Conservation (phyloP, 73 alveolate genomes). For the Uronychia binucleata region DNA sequence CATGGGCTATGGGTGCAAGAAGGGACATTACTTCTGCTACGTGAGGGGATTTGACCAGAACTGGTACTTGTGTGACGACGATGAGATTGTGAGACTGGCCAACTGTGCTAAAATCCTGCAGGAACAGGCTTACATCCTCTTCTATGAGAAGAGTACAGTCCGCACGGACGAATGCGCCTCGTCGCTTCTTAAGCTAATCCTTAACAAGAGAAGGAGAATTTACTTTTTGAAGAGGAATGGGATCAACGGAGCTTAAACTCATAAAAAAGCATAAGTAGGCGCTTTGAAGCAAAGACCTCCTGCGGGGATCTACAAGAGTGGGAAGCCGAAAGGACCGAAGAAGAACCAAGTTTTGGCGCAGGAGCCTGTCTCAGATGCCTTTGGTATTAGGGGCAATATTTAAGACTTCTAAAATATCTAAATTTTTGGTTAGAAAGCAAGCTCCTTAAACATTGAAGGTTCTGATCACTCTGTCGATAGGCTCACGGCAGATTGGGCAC, state of each 20-base stretch:
- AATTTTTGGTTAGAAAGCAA: not conserved
- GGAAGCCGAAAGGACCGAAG: too few species aligned
- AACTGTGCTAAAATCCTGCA: constrained; percentile 2
- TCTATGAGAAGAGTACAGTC: constrained; percentile 11
- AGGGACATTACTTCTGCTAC: constrained; percentile 39
- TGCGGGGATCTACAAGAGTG: too few species aligned
- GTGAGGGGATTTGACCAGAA: constrained; percentile 9
- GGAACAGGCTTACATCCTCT: constrained; percentile 36
- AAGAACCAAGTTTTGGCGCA: not conserved
- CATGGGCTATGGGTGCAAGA: constrained; percentile 23
- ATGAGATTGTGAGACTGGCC: constrained; percentile 9
- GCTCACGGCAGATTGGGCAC: constrained; percentile 62
- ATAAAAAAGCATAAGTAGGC: too few species aligned
- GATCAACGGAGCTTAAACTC: too few species aligned
- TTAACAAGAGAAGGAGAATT: not conserved
- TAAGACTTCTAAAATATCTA: not conserved
- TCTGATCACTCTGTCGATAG: constrained; percentile 50
- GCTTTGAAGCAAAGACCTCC: too few species aligned
- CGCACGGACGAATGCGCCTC: not conserved
- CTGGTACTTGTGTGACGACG: constrained; percentile 38
- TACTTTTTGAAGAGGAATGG: not conserved
- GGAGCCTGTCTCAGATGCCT: not conserved
- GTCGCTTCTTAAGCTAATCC: not conserved
- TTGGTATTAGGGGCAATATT: not conserved
- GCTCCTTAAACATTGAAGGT: constrained; percentile 47